phyloP scores from a whole-genome alignment of 2,329 filamentous ascomycete genomes.

The Penicillium occitanis region DNA sequence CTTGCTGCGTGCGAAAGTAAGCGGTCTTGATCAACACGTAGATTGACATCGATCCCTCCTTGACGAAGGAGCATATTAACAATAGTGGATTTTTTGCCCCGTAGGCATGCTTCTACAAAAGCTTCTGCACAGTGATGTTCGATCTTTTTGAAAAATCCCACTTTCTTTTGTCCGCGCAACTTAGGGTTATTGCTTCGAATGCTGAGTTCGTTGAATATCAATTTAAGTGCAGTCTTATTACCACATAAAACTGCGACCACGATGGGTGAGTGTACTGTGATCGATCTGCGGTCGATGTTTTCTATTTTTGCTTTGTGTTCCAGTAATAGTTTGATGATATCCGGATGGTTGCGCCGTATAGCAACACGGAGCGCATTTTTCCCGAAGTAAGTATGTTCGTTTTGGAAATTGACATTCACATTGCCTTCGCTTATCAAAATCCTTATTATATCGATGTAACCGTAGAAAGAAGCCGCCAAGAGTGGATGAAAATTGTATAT shows the following conservation, averaged over 20 bases:
- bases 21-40: not conserved
- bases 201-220: not conserved
- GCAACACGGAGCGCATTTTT: too few relatives aligned
- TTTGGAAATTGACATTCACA: too few relatives aligned
- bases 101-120: not conserved
- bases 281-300: not conserved
- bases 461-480: not conserved
- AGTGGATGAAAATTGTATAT: not conserved
- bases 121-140: not conserved
- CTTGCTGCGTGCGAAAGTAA: not conserved
- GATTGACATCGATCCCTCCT: not conserved
- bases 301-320: not conserved
- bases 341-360: not conserved
- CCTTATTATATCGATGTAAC: not conserved
- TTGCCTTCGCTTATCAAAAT: not conserved
- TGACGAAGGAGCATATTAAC: constrained; percentile 1
- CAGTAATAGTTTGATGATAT: not conserved
- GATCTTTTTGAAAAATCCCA: not conserved
- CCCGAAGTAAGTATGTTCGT: too few relatives aligned
- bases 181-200: not conserved
- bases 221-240: not conserved
- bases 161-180: not conserved
- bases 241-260: not conserved
- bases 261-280: not conserved
- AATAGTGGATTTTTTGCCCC: not conserved